Evolutionary conservation across 2,329 filamentous ascomycete genomes (phyloP).

Genomic region (Capronia epimyces): DNA sequence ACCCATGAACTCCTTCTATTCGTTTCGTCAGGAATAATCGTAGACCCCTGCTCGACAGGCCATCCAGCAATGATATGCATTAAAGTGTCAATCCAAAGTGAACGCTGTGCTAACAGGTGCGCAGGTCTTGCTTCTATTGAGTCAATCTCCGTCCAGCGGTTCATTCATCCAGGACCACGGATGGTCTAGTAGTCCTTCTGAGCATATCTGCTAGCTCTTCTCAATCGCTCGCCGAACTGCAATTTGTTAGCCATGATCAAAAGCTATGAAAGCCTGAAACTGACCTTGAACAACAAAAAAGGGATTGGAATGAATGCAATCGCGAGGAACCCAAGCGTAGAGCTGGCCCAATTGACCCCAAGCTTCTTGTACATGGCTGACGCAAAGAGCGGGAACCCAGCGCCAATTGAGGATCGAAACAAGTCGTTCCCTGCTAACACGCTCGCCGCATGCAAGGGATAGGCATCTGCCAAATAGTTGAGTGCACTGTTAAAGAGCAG

Average conservation of each 20-base stretch:
- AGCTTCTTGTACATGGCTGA: slow-evolving; percentile 34
- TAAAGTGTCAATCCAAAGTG: too few relatives aligned
- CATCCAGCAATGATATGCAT: too few relatives aligned
- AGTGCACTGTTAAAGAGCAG: slow-evolving; percentile 25
- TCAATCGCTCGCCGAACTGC: slow-evolving; percentile 17
- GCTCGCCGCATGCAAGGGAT: slow-evolving; percentile 35
- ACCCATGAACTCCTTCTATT: too few relatives aligned
- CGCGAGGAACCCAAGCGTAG: slow-evolving; percentile 35
- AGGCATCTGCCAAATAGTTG: slow-evolving; percentile 31
- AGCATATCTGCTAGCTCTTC: slow-evolving; percentile 16
- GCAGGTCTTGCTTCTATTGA: too few relatives aligned
- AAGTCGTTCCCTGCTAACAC: slow-evolving; percentile 40
- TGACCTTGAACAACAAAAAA: slow-evolving; percentile 15
- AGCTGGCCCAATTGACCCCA: slow-evolving; percentile 38
- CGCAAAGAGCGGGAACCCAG: slow-evolving; percentile 35
- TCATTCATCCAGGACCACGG: too few relatives aligned
- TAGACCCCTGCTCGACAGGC: too few relatives aligned
- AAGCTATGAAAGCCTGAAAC: not conserved
- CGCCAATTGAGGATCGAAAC: slow-evolving; percentile 38
- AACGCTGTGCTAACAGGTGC: too few relatives aligned
- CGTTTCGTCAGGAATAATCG: too few relatives aligned
- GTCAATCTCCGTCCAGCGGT: too few relatives aligned
- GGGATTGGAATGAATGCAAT: slow-evolving; percentile 34
- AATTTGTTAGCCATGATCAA: not conserved
- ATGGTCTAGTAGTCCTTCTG: slow-evolving; percentile 16